Conservation (phyloP, 768 basidiomycete species). For the Porphyrellus cyaneotinctus region DNA sequence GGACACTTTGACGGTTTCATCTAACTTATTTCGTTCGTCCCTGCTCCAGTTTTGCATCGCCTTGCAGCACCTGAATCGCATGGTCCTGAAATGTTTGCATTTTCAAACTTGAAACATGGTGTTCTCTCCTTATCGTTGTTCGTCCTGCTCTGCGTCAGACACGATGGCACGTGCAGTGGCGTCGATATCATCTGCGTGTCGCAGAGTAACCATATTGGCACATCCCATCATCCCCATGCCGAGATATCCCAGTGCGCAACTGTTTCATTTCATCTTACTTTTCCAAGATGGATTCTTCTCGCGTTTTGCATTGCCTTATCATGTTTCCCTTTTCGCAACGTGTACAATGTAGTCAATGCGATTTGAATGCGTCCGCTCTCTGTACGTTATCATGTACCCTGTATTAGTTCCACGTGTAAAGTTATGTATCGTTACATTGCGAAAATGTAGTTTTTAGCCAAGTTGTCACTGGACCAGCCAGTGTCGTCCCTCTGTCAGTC, state of each 20-base stretch:
- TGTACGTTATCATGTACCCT: constrained; percentile 14
- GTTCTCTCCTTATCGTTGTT: constrained; percentile 5
- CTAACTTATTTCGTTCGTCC: constrained; percentile 32
- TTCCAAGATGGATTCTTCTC: not conserved
- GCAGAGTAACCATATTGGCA: constrained; percentile 3
- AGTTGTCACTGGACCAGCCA: constrained; percentile 14
- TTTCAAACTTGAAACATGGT: not conserved
- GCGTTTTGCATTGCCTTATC: constrained; percentile 5
- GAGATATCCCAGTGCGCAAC: constrained; percentile 24
- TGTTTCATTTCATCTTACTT: constrained; percentile 8
- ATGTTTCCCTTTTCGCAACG: constrained; percentile 3
- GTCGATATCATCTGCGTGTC: constrained; percentile 9
- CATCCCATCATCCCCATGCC: constrained; percentile 3
- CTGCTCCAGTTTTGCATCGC: not conserved
- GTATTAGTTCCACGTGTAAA: constrained; percentile 21
- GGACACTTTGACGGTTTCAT: constrained; percentile 91
- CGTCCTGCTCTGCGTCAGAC: not conserved
- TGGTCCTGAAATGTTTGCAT: constrained; percentile 1
- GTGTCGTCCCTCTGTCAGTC: not conserved
- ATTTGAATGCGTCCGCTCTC: not conserved
- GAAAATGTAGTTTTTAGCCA: not conserved
- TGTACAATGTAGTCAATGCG: constrained; percentile 2
- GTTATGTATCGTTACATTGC: constrained; percentile 8
- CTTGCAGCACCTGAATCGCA: constrained; percentile 6
- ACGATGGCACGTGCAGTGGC: constrained; percentile 8